Conservation (phyloP, 2,329 filamentous ascomycete genomes). For the Fonsecaea erecta region DNA sequence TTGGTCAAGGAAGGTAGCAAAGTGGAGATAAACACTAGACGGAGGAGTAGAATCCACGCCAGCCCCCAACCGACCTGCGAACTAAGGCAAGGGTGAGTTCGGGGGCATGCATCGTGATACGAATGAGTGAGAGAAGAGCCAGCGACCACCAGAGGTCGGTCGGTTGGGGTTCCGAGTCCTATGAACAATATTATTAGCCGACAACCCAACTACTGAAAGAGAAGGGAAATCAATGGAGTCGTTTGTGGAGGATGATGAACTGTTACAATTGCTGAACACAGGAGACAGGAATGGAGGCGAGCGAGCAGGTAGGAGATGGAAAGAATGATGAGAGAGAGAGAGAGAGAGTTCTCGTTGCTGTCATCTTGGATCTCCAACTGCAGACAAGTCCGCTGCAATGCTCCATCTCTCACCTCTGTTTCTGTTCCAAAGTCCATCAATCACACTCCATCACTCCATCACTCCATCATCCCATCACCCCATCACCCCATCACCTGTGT, state of each 20-base stretch:
- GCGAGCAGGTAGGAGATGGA: background rate
- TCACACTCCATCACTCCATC: background rate
- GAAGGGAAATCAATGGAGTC: background rate
- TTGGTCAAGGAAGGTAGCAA: slow-evolving; percentile 1
- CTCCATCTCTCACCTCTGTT: too few species aligned
- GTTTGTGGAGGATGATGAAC: background rate
- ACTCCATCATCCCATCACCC: background rate
- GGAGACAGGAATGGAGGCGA: background rate
- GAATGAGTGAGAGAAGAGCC: slow-evolving; percentile 7
- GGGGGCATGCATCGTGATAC: slow-evolving; percentile 14
- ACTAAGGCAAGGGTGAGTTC: slow-evolving; percentile 12
- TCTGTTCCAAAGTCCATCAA: too few species aligned
- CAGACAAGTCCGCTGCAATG: too few species aligned
- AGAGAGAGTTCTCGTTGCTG: too few species aligned
- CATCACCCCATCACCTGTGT: background rate
- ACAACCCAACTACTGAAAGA: background rate
- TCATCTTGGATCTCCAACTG: too few species aligned
- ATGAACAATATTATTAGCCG: background rate
- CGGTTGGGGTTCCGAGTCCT: too few species aligned
- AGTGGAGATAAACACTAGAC: background rate
- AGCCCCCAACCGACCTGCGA: slow-evolving; percentile 8
- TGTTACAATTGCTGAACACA: too few species aligned
- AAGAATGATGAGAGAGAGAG: background rate
- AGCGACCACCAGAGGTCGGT: slow-evolving; percentile 2
- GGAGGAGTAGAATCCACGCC: background rate